phyloP scores from a whole-genome alignment of 1,139 yeast species.

The Candida glucosophila region DNA sequence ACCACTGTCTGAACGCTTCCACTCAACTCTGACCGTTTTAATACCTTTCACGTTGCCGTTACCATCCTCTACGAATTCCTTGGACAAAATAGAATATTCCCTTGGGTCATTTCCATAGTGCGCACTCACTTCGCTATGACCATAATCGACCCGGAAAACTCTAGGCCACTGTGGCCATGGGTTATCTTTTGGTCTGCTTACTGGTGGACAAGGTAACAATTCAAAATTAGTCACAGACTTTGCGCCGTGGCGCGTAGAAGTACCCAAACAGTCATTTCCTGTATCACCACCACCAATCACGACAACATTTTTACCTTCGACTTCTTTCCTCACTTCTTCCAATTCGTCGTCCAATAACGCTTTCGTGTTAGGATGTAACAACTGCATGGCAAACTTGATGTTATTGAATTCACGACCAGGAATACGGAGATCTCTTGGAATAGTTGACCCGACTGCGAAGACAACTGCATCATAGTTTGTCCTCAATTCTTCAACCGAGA shows the following conservation, averaged over 20 bases:
- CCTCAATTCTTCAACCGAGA: slow-evolving; percentile 62
- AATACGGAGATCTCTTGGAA: slow-evolving; percentile 88
- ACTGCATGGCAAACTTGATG: slow-evolving; percentile 91
- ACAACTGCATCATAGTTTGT: slow-evolving; percentile 70
- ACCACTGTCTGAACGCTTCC: slow-evolving; percentile 93
- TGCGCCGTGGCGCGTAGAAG: slow-evolving; percentile 96
- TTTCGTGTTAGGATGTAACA: slow-evolving; percentile 82
- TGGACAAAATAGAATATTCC: slow-evolving; percentile 89
- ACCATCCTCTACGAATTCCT: slow-evolving; percentile 91
- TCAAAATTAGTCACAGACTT: slow-evolving; percentile 93
- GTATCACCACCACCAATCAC: slow-evolving; percentile 99
- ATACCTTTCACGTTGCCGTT: slow-evolving; percentile 91
- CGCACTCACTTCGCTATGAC: slow-evolving; percentile 89
- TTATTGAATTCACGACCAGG: slow-evolving; percentile 90
- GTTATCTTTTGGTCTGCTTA: slow-evolving; percentile 81
- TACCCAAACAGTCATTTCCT: slow-evolving; percentile 98
- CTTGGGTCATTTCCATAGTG: slow-evolving; percentile 98
- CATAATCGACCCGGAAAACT: slow-evolving; percentile 94
- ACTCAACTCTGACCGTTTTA: slow-evolving; percentile 93
- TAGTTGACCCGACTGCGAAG: slow-evolving; percentile 92
- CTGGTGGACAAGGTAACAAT: slow-evolving; percentile 86
- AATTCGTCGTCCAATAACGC: slow-evolving; percentile 77
- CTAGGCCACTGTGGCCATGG: slow-evolving; percentile 99
- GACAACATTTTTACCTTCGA: slow-evolving; percentile 83
- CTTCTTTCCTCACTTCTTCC: slow-evolving; percentile 61